phyloP scores from a whole-genome alignment of 176 grass and related monocot genomes.

The Carex cristatella region DNA sequence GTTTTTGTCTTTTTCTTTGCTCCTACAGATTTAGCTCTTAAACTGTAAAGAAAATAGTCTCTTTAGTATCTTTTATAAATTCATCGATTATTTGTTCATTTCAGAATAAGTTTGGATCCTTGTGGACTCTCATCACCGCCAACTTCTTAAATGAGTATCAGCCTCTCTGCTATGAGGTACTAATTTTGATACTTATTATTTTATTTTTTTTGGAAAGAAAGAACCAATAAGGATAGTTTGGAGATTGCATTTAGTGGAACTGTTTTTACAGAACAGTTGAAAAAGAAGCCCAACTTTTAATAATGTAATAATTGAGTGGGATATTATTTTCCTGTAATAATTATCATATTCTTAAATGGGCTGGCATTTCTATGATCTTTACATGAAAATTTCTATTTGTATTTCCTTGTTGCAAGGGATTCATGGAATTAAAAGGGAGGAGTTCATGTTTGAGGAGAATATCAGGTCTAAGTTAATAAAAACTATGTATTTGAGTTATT shows the following conservation, averaged over 20 bases:
- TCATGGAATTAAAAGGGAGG: background rate
- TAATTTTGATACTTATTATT: background rate
- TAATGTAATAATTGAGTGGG: background rate
- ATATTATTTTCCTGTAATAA: background rate
- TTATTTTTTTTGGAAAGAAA: background rate
- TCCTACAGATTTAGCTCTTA: constrained; percentile 17
- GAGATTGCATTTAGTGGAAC: background rate
- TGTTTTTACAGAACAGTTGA: background rate
- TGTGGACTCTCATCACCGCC: constrained; percentile 70
- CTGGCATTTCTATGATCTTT: background rate
- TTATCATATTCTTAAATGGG: background rate
- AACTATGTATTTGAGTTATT: background rate
- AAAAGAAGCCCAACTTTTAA: background rate
- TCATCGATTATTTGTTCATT: background rate
- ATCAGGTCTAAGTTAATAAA: background rate
- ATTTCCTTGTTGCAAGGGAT: background rate
- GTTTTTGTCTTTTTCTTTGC: background rate
- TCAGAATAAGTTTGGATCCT: constrained; percentile 81
- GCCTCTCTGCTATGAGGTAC: constrained; percentile 85
- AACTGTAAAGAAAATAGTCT: constrained; percentile 7
- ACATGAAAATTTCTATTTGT: background rate
- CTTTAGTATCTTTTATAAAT: background rate
- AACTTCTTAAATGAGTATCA: constrained; percentile 88
- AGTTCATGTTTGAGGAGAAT: background rate
- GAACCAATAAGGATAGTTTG: background rate